Percentiles rank a stretch among this genome's conserved stretches.
phyloP scores from a whole-genome alignment of 495 filamentous ascomycete species.

The Penicillium malachiteum region DNA sequence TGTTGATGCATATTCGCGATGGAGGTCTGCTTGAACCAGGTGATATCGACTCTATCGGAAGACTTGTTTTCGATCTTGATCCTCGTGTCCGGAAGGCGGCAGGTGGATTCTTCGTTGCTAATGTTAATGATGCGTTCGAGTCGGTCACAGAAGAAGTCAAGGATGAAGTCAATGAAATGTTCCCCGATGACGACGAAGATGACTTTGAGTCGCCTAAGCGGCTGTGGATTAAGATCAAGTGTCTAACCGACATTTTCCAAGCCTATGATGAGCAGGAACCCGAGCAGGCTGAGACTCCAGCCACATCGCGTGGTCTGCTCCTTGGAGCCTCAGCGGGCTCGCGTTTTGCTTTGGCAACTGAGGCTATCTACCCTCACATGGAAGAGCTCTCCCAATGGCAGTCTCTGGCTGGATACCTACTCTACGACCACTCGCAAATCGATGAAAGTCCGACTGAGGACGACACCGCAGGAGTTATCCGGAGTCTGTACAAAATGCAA shows the following conservation, averaged over 20 bases:
- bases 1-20: constrained; percentile 78
- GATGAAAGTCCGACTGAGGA: constrained; percentile 48
- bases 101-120: constrained; percentile 83
- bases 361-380: constrained; percentile 79
- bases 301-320: constrained; percentile 33
- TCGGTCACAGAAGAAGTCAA: constrained; percentile 79
- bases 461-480: constrained; percentile 55
- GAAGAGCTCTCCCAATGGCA: constrained; percentile 83
- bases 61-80: constrained; percentile 84
- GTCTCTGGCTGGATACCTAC: constrained; percentile 79
- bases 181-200: constrained; percentile 63
- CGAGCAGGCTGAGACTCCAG: constrained; percentile 39
- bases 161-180: constrained; percentile 71
- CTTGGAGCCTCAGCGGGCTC: constrained; percentile 60
- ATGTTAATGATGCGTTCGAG: constrained; percentile 78
- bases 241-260: constrained; percentile 77
- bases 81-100: constrained; percentile 80
- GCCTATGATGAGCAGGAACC: constrained; percentile 65
- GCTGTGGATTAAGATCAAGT: constrained; percentile 90
- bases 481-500: constrained; percentile 65
- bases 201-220: constrained; percentile 71
- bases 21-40: constrained; percentile 83
- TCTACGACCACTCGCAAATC: constrained; percentile 81
- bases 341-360: constrained; percentile 78
- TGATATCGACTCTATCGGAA: constrained; percentile 83